phyloP scores from a whole-genome alignment of 108 stramenopile species.

The Fragilaria crotonensis region DNA sequence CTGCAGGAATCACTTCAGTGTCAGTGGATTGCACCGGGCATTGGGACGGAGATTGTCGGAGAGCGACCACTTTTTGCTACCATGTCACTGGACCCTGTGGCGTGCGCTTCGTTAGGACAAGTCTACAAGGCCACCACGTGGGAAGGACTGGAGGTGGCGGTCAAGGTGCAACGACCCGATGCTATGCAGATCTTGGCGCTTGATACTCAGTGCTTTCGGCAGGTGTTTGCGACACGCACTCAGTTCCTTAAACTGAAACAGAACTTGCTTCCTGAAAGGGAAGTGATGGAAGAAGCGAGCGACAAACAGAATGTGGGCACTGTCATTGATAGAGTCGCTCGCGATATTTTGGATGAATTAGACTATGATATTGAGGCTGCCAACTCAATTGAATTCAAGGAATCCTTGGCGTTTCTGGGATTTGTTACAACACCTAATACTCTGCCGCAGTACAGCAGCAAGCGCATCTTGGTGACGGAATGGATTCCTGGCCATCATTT shows the following conservation, averaged over 20 bases:
- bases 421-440: conserved; percentile 11
- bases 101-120: conserved; percentile 74
- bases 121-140: conserved; percentile 48
- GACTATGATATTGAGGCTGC: conserved; percentile 15
- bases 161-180: conserved; percentile 58
- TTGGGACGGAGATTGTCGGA: conserved; percentile 51
- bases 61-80: conserved; percentile 41
- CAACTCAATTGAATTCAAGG: conserved; percentile 2
- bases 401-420: no score
- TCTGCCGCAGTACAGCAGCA: conserved; percentile 1
- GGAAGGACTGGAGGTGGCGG: conserved; percentile 57
- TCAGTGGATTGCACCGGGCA: no score
- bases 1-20: no score
- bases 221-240: neutral
- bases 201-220: conserved; percentile 30
- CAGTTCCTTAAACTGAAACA: neutral
- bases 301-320: conserved; percentile 2
- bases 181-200: conserved; percentile 73
- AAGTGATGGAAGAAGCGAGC: neutral
- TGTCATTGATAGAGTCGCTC: conserved; percentile 11
- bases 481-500: conserved; percentile 11
- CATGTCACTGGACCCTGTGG: conserved; percentile 71
- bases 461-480: conserved; percentile 8
- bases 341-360: conserved; percentile 6
- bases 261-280: neutral